These are phyloP conservation scores for Russula emetica DNA, from an alignment of 768 basidiomycete genomes.

Conservation along the genomic window DNA sequence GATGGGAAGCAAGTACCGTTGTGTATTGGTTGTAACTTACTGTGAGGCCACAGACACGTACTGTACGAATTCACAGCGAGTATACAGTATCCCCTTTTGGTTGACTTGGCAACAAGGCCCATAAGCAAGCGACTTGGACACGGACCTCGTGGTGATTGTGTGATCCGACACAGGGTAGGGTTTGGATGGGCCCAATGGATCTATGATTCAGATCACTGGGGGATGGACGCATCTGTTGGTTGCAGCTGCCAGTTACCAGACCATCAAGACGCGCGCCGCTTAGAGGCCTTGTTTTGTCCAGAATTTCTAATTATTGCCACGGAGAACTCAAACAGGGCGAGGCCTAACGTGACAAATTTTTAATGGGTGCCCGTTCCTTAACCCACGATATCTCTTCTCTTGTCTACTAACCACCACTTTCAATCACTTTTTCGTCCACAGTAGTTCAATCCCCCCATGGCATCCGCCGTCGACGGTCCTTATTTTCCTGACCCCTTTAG, in stretches of 20 bases:
- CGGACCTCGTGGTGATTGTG: neutral
- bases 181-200: too few species aligned
- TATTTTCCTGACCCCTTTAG: slow-evolving; percentile 30
- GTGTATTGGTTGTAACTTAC: too few species aligned
- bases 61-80: too few species aligned
- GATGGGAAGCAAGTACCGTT: too few species aligned
- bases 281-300: neutral
- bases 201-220: too few species aligned
- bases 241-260: too few species aligned
- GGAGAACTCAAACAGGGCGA: too few species aligned
- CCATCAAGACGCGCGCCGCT: neutral
- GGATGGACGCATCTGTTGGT: too few species aligned
- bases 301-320: too few species aligned
- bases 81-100: neutral
- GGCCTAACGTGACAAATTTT: too few species aligned
- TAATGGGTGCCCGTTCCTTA: too few species aligned
- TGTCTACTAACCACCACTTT: slow-evolving; percentile 3
- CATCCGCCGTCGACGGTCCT: neutral
- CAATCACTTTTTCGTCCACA: neutral
- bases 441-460: slow-evolving; percentile 3
- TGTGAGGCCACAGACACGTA: too few species aligned
- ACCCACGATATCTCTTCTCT: neutral
- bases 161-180: neutral
- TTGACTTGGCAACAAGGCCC: neutral
- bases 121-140: neutral